These are phyloP conservation scores for Fusarium illudens DNA, from an alignment of 2,329 filamentous ascomycete genomes.

Conservation along the genomic window DNA sequence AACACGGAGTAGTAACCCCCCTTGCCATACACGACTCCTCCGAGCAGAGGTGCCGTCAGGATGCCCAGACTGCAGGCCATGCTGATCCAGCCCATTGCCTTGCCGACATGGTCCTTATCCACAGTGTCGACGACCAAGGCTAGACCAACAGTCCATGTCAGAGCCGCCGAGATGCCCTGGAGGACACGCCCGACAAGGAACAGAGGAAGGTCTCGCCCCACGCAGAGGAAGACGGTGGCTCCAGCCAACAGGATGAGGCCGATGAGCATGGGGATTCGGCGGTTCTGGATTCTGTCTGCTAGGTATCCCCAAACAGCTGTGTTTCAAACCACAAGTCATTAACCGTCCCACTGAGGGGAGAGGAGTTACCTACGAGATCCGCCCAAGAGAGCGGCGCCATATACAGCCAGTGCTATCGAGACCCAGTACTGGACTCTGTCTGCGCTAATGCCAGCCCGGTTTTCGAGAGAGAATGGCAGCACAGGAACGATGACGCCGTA, in stretches of 20 bases:
- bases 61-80: constrained; percentile 46
- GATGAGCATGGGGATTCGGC: constrained; percentile 46
- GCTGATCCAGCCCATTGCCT: constrained; percentile 47
- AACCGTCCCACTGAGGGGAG: background rate
- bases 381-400: constrained; percentile 43
- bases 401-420: constrained; percentile 48
- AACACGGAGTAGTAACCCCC: constrained; percentile 48
- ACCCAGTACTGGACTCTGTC: constrained; percentile 48
- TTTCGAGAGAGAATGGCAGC: constrained; percentile 44
- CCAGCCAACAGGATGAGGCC: constrained; percentile 44
- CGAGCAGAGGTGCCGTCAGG: constrained; percentile 45
- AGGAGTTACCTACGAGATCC: constrained; percentile 43
- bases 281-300: constrained; percentile 47
- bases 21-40: constrained; percentile 46
- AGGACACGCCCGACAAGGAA: constrained; percentile 46
- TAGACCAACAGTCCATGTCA: constrained; percentile 50
- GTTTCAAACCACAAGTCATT: background rate
- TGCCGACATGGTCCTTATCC: constrained; percentile 43
- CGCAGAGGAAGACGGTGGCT: constrained; percentile 46
- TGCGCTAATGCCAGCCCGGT: constrained; percentile 38
- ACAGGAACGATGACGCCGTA: constrained; percentile 49
- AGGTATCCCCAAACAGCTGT: constrained; percentile 49
- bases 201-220: constrained; percentile 44
- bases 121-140: constrained; percentile 49
- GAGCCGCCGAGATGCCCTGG: constrained; percentile 46